Conservation (phyloP, 1,139 yeast species). For the Pichia sp. region DNA sequence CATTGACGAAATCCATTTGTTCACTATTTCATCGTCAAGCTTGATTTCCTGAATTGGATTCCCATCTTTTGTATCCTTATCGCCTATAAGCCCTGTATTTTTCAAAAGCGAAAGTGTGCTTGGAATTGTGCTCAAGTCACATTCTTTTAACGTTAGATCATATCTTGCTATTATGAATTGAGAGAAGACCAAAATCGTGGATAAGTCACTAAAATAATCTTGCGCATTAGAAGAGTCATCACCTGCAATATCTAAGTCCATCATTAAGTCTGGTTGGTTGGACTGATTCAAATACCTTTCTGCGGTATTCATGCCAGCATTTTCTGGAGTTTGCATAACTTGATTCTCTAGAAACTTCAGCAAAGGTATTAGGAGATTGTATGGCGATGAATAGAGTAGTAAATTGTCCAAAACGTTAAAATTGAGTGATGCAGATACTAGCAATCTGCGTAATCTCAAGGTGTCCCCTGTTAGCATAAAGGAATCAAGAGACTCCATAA, state of each 20-base stretch:
- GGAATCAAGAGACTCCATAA: conserved; percentile 15
- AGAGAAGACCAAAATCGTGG: conserved; percentile 51
- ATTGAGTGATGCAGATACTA: conserved; percentile 23
- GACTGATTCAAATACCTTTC: conserved; percentile 14
- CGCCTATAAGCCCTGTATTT: conserved; percentile 3
- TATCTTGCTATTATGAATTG: conserved; percentile 44
- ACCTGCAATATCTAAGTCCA: conserved; percentile 31
- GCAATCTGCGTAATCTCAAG: conserved; percentile 26
- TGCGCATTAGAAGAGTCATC: conserved; percentile 48
- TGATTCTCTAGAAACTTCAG: conserved; percentile 24
- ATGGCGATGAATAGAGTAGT: conserved; percentile 24
- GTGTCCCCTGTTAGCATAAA: conserved; percentile 27
- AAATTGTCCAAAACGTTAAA: conserved; percentile 21
- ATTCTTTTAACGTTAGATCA: conserved; percentile 16
- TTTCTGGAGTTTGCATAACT: conserved; percentile 20
- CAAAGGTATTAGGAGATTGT: conserved; percentile 24
- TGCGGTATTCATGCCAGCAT: conserved; percentile 9
- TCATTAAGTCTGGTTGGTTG: conserved; percentile 24
- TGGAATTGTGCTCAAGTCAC: not conserved
- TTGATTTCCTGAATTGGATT: conserved; percentile 16
- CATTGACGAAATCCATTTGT: conserved; percentile 76
- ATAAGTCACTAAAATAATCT: conserved; percentile 66
- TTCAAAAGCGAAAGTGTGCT: conserved; percentile 12
- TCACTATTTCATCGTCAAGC: conserved; percentile 43
- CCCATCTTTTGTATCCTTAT: not conserved